These are phyloP conservation scores for Lodderomyces elongisporus DNA, from an alignment of 1,139 yeast genomes.

Conservation along the genomic window DNA sequence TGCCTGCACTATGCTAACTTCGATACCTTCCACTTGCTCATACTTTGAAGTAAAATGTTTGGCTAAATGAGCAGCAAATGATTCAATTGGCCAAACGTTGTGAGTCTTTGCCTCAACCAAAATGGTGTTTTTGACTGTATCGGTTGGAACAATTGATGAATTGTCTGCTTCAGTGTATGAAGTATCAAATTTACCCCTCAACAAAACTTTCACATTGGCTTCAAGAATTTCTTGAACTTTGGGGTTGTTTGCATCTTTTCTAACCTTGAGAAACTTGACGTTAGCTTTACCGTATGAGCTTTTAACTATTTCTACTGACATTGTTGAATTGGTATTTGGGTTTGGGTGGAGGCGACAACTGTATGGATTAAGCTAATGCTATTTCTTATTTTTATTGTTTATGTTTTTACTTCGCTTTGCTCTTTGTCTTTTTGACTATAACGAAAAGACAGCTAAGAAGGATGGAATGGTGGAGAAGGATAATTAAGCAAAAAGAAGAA, in stretches of 20 bases:
- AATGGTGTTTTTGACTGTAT: conserved; percentile 87
- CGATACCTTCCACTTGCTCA: conserved; percentile 67
- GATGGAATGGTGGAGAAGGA: too few relatives aligned
- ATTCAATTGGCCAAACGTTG: conserved; percentile 85
- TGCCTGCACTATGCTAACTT: conserved; percentile 61
- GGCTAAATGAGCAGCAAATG: conserved; percentile 81
- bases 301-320: conserved; percentile 21
- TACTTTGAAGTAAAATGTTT: conserved; percentile 75
- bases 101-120: conserved; percentile 74
- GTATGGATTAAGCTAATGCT: neutral
- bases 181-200: conserved; percentile 71
- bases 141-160: conserved; percentile 86
- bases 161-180: conserved; percentile 88
- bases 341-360: neutral
- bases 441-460: too few relatives aligned
- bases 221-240: conserved; percentile 75
- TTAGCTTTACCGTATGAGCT: conserved; percentile 87
- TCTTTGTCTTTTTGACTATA: too few relatives aligned
- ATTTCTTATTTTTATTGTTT: too few relatives aligned
- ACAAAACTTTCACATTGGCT: conserved; percentile 70
- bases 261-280: conserved; percentile 85
- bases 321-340: too few relatives aligned
- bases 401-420: too few relatives aligned
- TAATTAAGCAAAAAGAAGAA: too few relatives aligned
- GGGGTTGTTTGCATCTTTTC: conserved; percentile 67